Base-by-base conservation (phyloP, 495 filamentous ascomycete genomes). In the Neurospora sp. region DNA sequence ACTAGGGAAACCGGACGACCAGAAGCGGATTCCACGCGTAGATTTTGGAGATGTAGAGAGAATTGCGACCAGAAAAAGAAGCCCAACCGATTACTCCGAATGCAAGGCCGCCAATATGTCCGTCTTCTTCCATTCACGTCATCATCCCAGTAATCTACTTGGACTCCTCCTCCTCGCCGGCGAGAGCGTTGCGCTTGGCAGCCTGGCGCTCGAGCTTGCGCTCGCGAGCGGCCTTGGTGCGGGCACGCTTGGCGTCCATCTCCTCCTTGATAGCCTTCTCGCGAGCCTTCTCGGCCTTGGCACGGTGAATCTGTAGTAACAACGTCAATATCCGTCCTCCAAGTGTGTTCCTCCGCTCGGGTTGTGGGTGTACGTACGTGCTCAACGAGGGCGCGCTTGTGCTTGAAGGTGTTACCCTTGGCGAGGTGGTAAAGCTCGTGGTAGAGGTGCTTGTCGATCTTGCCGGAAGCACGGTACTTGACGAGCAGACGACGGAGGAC, bases 401-500 rank as follows among this genome's bases (percentile, higher is more conserved):
- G 96, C 94, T 99, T 99, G 92, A 99, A 99, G 83, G 96, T 95
- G 90, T 99, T 99, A 97, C 96, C 96, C 94, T 99, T 99, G 91
- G 91, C 92, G 80, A 97, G 87, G 85, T 97, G 94, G 89, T 99
- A 99, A 76, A 99, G 94, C 88, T 97, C 93, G 89, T 99, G 96
- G 90, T 99, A 99, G 70, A 99, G 94, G 89, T 99, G 96, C 90
- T 99, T 99, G 88, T 99, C 96, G 85, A 99, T 99, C 92, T 99
- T 99, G 85, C 96, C 96, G 81, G 91, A 90, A 83, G 94, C 95
- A 86, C 96, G 96, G 89, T 99, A 99, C 87, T 98, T 97, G 88
- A 97, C 95, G 77, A 99, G 90, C 68, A 99, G 92, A 84, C 96
- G 95, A 80, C 96, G 94, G 86, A 99, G 94, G 78, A 98, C 94